phyloP scores from a whole-genome alignment of 73 alveolate genomes.

The Tetrahymena borealis region DNA sequence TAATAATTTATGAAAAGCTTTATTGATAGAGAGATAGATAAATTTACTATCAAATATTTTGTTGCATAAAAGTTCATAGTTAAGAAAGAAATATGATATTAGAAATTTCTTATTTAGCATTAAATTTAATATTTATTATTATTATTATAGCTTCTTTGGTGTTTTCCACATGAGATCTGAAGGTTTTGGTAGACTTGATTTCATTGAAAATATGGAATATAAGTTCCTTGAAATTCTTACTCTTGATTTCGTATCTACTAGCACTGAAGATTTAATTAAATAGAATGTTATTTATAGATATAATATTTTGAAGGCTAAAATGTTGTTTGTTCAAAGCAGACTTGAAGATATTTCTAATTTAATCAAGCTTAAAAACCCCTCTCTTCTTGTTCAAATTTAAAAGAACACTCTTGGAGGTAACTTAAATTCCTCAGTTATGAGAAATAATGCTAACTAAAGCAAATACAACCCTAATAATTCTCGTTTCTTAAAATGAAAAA shows the following conservation, averaged over 20 bases:
- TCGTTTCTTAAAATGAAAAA: neutral
- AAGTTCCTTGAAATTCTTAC: slow-evolving; percentile 30
- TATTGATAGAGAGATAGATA: too few relatives aligned
- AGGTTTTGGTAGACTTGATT: slow-evolving; percentile 25
- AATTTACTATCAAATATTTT: too few relatives aligned
- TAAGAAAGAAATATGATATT: neutral
- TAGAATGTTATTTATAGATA: slow-evolving; percentile 30
- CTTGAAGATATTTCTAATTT: slow-evolving; percentile 33
- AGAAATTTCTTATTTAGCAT: too few relatives aligned
- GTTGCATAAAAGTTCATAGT: neutral
- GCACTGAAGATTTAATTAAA: slow-evolving; percentile 19
- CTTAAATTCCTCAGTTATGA: neutral
- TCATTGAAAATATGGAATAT: slow-evolving; percentile 42
- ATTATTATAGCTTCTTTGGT: slow-evolving; percentile 16
- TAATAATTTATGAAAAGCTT: too few relatives aligned
- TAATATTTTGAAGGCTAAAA: slow-evolving; percentile 34
- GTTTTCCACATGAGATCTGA: slow-evolving; percentile 28
- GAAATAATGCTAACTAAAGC: neutral
- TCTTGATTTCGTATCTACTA: slow-evolving; percentile 7
- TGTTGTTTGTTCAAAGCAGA: slow-evolving; percentile 24
- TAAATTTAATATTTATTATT: neutral
- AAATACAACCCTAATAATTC: neutral
- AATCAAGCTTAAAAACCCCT: slow-evolving; percentile 37
- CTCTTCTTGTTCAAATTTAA: slow-evolving; percentile 15
- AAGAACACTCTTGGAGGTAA: slow-evolving; percentile 2